These are phyloP conservation scores for Paulownia fortunei DNA, from an alignment of 257 asterid species.

Conservation along the genomic window DNA sequence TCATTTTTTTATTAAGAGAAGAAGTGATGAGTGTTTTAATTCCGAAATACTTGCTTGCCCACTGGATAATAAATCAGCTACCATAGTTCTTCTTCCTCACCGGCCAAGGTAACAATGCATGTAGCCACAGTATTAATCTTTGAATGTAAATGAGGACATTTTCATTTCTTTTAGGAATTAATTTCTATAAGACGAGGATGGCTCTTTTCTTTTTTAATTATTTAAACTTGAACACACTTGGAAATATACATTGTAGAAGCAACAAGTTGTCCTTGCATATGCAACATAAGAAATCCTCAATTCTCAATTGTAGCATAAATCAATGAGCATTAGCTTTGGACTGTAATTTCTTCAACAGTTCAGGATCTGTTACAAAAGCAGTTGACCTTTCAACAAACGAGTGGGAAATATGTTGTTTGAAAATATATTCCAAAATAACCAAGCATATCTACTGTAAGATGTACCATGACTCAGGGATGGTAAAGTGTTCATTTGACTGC, in stretches of 20 bases:
- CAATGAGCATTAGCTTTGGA: conserved; percentile 24
- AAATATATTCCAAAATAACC: conserved; percentile 14
- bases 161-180: not conserved
- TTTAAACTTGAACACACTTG: conserved; percentile 6
- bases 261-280: not conserved
- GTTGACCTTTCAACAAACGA: conserved; percentile 3
- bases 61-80: conserved; percentile 66
- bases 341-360: conserved; percentile 26
- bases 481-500: not conserved
- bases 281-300: not conserved
- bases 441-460: not conserved
- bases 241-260: conserved; percentile 8
- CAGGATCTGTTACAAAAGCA: conserved; percentile 17
- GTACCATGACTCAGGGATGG: conserved; percentile 14
- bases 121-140: conserved; percentile 11
- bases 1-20: conserved; percentile 81
- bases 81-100: conserved; percentile 77
- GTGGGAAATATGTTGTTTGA: not conserved
- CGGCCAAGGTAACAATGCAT: conserved; percentile 68
- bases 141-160: not conserved
- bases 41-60: conserved; percentile 91
- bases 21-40: conserved; percentile 83
- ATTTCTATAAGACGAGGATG: not conserved
- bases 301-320: not conserved
- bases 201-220: not conserved